A percentile compares a stretch with the other conserved stretches of the same genome.
These are phyloP conservation scores for Alternaria hordeiaustralica DNA, from an alignment of 2,329 filamentous ascomycete genomes.

Conservation along the genomic window DNA sequence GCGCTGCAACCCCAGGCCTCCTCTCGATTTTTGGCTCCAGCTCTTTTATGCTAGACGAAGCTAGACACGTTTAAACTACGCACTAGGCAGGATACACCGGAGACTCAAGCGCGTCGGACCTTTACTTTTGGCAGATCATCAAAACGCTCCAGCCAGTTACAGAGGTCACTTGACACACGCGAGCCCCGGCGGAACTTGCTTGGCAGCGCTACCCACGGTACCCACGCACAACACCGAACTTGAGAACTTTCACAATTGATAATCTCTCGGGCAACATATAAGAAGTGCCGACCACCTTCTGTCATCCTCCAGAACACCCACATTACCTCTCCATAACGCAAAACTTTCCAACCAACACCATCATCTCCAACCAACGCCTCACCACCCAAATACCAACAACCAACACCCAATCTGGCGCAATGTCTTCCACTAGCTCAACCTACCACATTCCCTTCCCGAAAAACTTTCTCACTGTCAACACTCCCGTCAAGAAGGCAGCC, in stretches of 20 bases:
- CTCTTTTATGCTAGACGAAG: conserved; percentile 15
- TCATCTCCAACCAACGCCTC: not conserved
- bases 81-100: conserved; percentile 7
- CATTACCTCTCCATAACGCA: conserved; percentile 4
- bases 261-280: conserved; percentile 18
- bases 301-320: conserved; percentile 8
- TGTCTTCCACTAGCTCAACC: conserved; percentile 41
- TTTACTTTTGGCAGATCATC: conserved; percentile 18
- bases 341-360: conserved; percentile 5
- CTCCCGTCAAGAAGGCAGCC: conserved; percentile 33
- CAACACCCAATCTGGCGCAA: conserved; percentile 37
- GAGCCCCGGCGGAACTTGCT: conserved; percentile 29
- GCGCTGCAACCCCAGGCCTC: conserved; percentile 30
- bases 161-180: conserved; percentile 33
- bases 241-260: conserved; percentile 3
- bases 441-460: conserved; percentile 48
- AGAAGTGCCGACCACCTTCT: conserved; percentile 20
- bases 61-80: conserved; percentile 1
- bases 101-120: conserved; percentile 11
- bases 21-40: conserved; percentile 17
- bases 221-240: conserved; percentile 11
- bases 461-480: conserved; percentile 47
- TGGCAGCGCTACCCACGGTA: conserved; percentile 23
- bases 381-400: conserved; percentile 7
- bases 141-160: conserved; percentile 26